Percentiles rank a stretch among this genome's conserved stretches.
These are phyloP conservation scores for Xylaria telfairii DNA, from an alignment of 495 filamentous ascomycete genomes.

Conservation along the genomic window DNA sequence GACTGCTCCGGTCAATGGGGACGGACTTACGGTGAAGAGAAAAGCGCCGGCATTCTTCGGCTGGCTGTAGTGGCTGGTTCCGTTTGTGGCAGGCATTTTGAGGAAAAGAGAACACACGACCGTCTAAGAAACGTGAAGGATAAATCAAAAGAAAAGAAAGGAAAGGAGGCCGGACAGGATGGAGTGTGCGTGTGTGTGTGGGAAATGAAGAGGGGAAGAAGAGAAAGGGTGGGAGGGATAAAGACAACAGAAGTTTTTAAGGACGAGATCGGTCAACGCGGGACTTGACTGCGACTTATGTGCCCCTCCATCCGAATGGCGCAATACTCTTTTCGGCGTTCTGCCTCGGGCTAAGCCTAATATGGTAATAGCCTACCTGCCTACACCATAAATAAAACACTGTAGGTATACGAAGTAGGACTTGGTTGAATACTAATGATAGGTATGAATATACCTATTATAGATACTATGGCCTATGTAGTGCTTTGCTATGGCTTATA, in stretches of 20 bases:
- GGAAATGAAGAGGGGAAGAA: slow-evolving; percentile 36
- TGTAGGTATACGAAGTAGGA: too few species aligned
- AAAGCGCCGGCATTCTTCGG: slow-evolving; percentile 74
- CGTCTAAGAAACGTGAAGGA: background rate
- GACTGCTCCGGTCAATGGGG: background rate
- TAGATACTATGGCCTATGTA: too few species aligned
- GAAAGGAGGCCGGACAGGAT: slow-evolving; percentile 16
- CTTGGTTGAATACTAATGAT: too few species aligned
- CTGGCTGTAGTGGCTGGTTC: slow-evolving; percentile 47
- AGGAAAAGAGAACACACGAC: slow-evolving; percentile 28
- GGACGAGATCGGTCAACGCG: slow-evolving; percentile 24
- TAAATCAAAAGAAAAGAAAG: slow-evolving; percentile 19
- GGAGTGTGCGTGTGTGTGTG: slow-evolving; percentile 28
- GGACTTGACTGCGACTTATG: slow-evolving; percentile 11
- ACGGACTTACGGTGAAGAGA: slow-evolving; percentile 81
- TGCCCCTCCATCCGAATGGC: slow-evolving; percentile 27
- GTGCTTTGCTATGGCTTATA: too few species aligned
- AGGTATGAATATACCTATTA: too few species aligned
- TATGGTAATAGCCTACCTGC: too few species aligned
- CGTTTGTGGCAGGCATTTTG: slow-evolving; percentile 70
- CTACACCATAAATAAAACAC: too few species aligned
- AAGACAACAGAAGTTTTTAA: slow-evolving; percentile 28
- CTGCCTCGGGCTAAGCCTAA: background rate
- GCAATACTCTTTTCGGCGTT: slow-evolving; percentile 1
- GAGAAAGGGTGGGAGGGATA: slow-evolving; percentile 32